A percentile compares a stretch with the other conserved stretches of the same genome.
phyloP scores from a whole-genome alignment of 1,139 yeast genomes.

The Suhomyces wounanorum region DNA sequence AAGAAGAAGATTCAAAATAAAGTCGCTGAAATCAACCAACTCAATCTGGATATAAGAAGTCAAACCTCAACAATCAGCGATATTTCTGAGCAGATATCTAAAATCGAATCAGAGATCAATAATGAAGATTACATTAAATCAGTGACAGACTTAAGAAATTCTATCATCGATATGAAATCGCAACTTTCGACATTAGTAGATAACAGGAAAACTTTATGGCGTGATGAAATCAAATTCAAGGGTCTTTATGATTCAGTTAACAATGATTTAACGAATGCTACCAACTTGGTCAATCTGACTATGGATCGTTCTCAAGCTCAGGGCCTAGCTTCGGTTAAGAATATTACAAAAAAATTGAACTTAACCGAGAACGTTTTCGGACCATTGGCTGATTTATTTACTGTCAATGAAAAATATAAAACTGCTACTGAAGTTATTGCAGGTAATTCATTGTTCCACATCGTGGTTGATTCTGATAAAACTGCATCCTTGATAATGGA shows the following conservation, averaged over 20 bases:
- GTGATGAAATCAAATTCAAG: conserved; percentile 68
- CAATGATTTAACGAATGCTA: conserved; percentile 59
- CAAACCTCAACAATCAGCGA: conserved; percentile 23
- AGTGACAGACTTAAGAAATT: conserved; percentile 31
- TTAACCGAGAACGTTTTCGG: conserved; percentile 71
- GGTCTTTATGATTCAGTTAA: conserved; percentile 57
- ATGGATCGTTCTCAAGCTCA: conserved; percentile 71
- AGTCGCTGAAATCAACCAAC: conserved; percentile 26
- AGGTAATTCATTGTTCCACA: conserved; percentile 81
- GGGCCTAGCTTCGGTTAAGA: conserved; percentile 69
- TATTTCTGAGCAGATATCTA: conserved; percentile 42
- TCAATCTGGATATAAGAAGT: conserved; percentile 22
- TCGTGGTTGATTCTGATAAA: conserved; percentile 85
- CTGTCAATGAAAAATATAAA: conserved; percentile 79
- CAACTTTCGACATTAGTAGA: conserved; percentile 56
- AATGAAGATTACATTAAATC: conserved; percentile 22
- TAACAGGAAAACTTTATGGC: conserved; percentile 72
- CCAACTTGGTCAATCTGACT: conserved; percentile 62
- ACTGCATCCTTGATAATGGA: conserved; percentile 82
- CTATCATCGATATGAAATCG: conserved; percentile 40
- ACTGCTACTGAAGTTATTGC: conserved; percentile 88
- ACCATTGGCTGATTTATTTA: conserved; percentile 78
- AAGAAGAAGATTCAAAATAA: conserved; percentile 24
- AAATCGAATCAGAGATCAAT: conserved; percentile 35
- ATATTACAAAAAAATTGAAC: conserved; percentile 57